Conservation (phyloP, 495 filamentous ascomycete genomes). For the Diplogelasinospora grovesii region DNA sequence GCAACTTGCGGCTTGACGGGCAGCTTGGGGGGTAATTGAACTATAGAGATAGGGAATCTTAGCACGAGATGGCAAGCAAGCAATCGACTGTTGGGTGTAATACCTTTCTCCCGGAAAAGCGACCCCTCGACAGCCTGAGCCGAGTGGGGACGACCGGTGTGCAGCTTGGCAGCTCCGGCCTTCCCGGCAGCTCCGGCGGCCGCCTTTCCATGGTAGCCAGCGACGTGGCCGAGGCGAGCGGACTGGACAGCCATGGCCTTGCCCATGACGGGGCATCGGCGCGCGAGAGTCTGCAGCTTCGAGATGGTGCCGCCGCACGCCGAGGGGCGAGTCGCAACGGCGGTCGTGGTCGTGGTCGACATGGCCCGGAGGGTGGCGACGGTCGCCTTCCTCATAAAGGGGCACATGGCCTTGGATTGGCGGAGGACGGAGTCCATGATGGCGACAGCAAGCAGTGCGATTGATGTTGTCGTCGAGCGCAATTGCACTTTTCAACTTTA, state of each 20-base stretch:
- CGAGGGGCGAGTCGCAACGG: too few species aligned
- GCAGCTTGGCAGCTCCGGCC: slow-evolving; percentile 62
- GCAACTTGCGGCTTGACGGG: slow-evolving; percentile 29
- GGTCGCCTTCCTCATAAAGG: slow-evolving; percentile 91
- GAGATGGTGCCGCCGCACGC: slow-evolving; percentile 89
- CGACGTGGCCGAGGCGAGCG: slow-evolving; percentile 38
- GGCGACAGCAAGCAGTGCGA: background rate
- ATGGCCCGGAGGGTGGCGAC: slow-evolving; percentile 83
- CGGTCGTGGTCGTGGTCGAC: slow-evolving; percentile 67
- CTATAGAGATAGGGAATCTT: slow-evolving; percentile 13
- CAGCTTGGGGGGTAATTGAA: slow-evolving; percentile 31
- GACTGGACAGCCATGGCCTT: slow-evolving; percentile 91
- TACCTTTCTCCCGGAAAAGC: slow-evolving; percentile 56
- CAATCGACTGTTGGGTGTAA: too few species aligned
- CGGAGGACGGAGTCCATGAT: slow-evolving; percentile 89
- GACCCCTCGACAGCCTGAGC: slow-evolving; percentile 63
- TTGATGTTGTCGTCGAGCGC: background rate
- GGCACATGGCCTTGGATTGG: slow-evolving; percentile 91
- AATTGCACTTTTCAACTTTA: too few species aligned
- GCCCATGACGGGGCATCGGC: slow-evolving; percentile 97
- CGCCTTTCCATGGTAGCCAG: slow-evolving; percentile 18
- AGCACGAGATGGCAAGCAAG: background rate
- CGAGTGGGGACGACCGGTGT: slow-evolving; percentile 67
- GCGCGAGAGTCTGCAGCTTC: slow-evolving; percentile 89
- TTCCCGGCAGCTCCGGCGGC: slow-evolving; percentile 40